phyloP scores from a whole-genome alignment of 495 filamentous ascomycete species.

The Venustampulla echinocandica region DNA sequence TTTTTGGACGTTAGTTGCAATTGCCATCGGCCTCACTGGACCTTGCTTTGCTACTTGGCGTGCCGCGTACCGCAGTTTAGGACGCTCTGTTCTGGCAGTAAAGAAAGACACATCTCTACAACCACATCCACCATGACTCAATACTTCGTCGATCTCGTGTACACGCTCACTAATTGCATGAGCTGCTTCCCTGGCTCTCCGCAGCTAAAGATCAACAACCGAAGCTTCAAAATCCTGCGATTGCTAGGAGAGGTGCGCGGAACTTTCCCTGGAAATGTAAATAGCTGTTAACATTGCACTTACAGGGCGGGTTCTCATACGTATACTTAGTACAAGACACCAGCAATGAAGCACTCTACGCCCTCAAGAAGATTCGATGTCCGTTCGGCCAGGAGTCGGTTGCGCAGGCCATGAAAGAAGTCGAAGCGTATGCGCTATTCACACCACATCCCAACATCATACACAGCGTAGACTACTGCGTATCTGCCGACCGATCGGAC shows the following conservation, averaged over 20 bases:
- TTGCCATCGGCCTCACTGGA: too few relatives aligned
- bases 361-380: conserved; percentile 96
- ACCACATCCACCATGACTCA: conserved; percentile 57
- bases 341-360: conserved; percentile 69
- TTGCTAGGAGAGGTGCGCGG: conserved; percentile 73
- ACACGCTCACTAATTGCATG: conserved; percentile 86
- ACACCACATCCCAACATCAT: conserved; percentile 77
- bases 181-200: conserved; percentile 91
- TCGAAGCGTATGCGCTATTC: conserved; percentile 93
- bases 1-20: too few relatives aligned
- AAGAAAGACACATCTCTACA: conserved; percentile 7
- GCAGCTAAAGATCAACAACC: conserved; percentile 87
- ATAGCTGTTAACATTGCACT: conserved; percentile 1
- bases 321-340: conserved; percentile 97
- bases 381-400: conserved; percentile 96
- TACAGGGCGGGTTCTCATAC: conserved; percentile 92
- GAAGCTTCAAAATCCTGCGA: conserved; percentile 89
- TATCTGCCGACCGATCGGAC: conserved; percentile 47
- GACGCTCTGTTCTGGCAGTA: background rate
- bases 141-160: conserved; percentile 79
- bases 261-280: background rate
- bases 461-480: conserved; percentile 75
- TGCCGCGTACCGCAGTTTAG: too few relatives aligned
- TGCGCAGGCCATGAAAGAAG: conserved; percentile 86
- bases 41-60: too few relatives aligned